These are phyloP conservation scores for Chloranthus sessilifolius DNA, from an alignment of 164 flowering plant species.

Conservation along the genomic window DNA sequence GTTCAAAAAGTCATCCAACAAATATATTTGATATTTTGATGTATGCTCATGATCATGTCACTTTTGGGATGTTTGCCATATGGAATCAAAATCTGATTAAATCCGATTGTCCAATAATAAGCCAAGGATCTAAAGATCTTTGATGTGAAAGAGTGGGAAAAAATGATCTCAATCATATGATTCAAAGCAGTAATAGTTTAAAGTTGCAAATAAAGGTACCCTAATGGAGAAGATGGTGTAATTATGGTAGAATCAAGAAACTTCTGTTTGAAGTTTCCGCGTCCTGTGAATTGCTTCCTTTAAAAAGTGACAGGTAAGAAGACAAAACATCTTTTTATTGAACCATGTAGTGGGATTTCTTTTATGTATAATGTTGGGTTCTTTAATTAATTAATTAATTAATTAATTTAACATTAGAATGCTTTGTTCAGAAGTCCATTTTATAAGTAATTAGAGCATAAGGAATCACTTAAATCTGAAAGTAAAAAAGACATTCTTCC, in stretches of 20 bases:
- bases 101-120: too few relatives aligned
- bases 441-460: conserved; percentile 8
- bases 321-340: not conserved
- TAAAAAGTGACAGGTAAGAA: conserved; percentile 5
- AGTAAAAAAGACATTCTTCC: not conserved
- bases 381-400: too few relatives aligned
- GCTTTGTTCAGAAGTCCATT: conserved; percentile 12
- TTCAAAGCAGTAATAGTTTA: too few relatives aligned
- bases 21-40: too few relatives aligned
- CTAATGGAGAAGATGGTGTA: not conserved
- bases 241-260: not conserved
- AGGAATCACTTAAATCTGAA: not conserved
- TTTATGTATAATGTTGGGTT: not conserved
- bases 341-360: conserved; percentile 1
- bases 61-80: too few relatives aligned
- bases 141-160: too few relatives aligned
- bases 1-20: too few relatives aligned
- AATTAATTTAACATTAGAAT: not conserved
- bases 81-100: too few relatives aligned
- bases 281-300: conserved; percentile 5
- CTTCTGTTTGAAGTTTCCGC: conserved; percentile 1
- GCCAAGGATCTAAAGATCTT: too few relatives aligned
- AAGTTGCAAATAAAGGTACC: too few relatives aligned
- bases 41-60: too few relatives aligned
- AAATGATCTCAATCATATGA: too few relatives aligned